Conservation (phyloP, 352 stramenopile species). For the Elongisporangium anandrum region DNA sequence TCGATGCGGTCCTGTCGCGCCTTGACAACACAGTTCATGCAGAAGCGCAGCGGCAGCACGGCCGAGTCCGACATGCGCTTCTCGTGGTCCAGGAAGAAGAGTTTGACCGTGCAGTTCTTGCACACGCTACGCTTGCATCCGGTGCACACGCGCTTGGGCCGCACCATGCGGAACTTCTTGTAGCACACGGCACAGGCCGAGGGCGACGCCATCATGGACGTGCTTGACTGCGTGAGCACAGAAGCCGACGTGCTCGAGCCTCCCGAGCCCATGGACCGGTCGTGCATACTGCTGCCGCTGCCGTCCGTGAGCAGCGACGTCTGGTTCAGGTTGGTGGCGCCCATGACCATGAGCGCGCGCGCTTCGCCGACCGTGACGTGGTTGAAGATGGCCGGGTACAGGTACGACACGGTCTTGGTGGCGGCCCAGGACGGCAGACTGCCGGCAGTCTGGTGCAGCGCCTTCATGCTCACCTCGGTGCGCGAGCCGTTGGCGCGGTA, state of each 20-base stretch:
- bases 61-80: constrained; percentile 2
- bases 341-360: constrained; percentile 14
- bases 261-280: background rate
- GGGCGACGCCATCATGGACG: constrained; percentile 5
- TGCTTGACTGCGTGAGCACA: constrained; percentile 3
- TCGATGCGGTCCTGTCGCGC: constrained; percentile 2
- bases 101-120: constrained; percentile 14
- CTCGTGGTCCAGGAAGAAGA: constrained; percentile 13
- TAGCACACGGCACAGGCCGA: constrained; percentile 18
- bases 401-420: constrained; percentile 24
- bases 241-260: background rate
- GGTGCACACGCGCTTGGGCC: constrained; percentile 7
- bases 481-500: constrained; percentile 20
- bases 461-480: constrained; percentile 21
- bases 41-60: constrained; percentile 10
- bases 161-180: constrained; percentile 24
- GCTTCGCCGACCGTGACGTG: constrained; percentile 22
- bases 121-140: constrained; percentile 14
- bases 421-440: constrained; percentile 19
- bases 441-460: constrained; percentile 19
- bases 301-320: background rate
- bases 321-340: constrained; percentile 9
- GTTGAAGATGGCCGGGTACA: constrained; percentile 19
- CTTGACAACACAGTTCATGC: constrained; percentile 17
- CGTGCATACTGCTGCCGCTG: background rate